Evolutionary conservation across 345 rosid genomes (phyloP).

Genomic region (Turnera subulata): DNA sequence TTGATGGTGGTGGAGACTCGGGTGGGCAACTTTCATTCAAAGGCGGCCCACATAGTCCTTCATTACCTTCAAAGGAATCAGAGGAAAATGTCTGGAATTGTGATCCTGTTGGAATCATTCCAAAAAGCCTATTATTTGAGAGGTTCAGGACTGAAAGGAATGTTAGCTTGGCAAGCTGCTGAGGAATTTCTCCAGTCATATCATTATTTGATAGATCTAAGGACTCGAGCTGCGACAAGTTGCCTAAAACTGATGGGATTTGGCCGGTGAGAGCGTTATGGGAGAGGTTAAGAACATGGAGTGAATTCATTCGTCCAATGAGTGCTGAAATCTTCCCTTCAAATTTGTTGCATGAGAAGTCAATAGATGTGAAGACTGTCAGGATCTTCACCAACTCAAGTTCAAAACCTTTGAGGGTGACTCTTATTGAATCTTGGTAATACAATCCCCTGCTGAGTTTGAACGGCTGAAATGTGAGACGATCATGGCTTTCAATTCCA

Average conservation of each 20-base stretch:
- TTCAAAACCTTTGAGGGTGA: constrained; percentile 37
- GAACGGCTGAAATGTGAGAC: constrained; percentile 19
- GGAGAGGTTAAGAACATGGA: constrained; percentile 13
- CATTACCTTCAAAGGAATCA: constrained; percentile 5
- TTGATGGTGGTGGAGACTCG: neutral
- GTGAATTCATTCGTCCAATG: constrained; percentile 1
- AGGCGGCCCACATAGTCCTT: constrained; percentile 1
- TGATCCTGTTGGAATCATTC: neutral
- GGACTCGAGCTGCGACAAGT: constrained; percentile 11
- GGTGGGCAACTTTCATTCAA: neutral
- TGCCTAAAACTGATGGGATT: constrained; percentile 1
- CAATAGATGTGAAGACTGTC: constrained; percentile 19
- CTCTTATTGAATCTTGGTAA: constrained; percentile 32
- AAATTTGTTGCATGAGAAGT: constrained; percentile 15
- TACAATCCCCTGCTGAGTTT: neutral
- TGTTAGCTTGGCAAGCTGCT: neutral
- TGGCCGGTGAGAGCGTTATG: constrained; percentile 4
- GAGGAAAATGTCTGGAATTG: constrained; percentile 1
- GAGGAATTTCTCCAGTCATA: constrained; percentile 5
- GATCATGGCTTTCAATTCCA: constrained; percentile 10
- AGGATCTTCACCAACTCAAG: constrained; percentile 37
- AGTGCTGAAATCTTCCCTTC: constrained; percentile 13
- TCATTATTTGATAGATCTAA: constrained; percentile 6
- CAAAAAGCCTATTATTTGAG: constrained; percentile 3
- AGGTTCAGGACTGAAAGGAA: constrained; percentile 14